phyloP scores from a whole-genome alignment of 2,329 filamentous ascomycete species.

The Claviceps cyperi region DNA sequence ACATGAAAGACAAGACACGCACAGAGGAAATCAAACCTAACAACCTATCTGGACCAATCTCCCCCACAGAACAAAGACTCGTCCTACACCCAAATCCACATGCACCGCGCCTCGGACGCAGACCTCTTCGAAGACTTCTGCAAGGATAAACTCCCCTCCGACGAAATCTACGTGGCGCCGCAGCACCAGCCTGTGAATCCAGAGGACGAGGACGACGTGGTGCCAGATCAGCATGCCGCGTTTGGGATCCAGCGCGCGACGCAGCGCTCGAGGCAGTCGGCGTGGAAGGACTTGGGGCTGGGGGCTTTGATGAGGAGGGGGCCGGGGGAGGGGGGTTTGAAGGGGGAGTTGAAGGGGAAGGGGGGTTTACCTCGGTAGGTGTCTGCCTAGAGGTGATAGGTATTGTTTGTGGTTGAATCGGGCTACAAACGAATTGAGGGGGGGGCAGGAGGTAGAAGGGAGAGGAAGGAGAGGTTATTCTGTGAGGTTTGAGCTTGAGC shows the following conservation, averaged over 20 bases:
- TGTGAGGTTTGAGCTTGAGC: background rate
- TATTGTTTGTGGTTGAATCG: background rate
- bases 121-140: slow-evolving; percentile 69
- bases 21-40: background rate
- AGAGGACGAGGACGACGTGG: slow-evolving; percentile 78
- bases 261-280: slow-evolving; percentile 53
- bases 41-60: background rate
- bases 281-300: slow-evolving; percentile 70
- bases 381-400: background rate
- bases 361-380: background rate
- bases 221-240: slow-evolving; percentile 75
- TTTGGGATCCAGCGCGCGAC: slow-evolving; percentile 76
- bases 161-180: slow-evolving; percentile 71
- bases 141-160: slow-evolving; percentile 54
- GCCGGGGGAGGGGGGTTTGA: slow-evolving; percentile 18
- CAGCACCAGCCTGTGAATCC: slow-evolving; percentile 73
- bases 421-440: background rate
- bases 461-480: background rate
- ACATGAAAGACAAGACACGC: background rate
- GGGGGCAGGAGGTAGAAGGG: background rate
- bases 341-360: slow-evolving; percentile 4
- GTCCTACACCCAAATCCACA: slow-evolving; percentile 60
- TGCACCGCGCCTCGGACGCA: slow-evolving; percentile 55
- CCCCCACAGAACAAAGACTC: slow-evolving; percentile 54
- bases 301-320: slow-evolving; percentile 53